These are phyloP conservation scores for Coffea humblotiana DNA, from an alignment of 305 asterid species.

Conservation along the genomic window DNA sequence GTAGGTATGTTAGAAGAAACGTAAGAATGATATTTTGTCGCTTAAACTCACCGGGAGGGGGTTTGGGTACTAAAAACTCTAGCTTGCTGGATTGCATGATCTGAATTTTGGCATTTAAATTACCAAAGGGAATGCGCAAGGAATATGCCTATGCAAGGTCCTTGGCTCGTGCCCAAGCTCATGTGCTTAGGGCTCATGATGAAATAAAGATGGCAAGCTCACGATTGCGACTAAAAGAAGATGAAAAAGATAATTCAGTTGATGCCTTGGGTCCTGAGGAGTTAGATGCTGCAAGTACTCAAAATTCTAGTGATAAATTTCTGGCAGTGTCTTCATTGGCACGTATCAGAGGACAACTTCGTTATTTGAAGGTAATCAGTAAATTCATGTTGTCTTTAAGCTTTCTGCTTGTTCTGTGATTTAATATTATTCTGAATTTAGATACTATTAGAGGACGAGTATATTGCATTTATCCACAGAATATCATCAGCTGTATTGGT, in stretches of 20 bases:
- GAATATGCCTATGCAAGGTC: conserved; percentile 87
- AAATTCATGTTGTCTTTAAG: not conserved
- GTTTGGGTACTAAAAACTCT: not conserved
- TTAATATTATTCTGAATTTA: not conserved
- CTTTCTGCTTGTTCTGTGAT: not conserved
- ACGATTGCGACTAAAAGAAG: conserved; percentile 80
- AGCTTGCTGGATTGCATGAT: not conserved
- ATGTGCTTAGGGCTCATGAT: conserved; percentile 92
- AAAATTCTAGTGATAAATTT: conserved; percentile 88
- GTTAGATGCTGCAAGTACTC: conserved; percentile 74
- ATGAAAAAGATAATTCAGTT: conserved; percentile 70
- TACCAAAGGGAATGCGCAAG: conserved; percentile 82
- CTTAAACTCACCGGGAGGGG: not conserved
- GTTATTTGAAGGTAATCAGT: conserved; percentile 78
- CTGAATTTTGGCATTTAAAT: conserved; percentile 12
- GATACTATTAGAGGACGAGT: not conserved
- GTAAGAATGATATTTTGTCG: not conserved
- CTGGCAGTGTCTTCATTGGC: conserved; percentile 69
- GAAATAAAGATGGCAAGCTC: conserved; percentile 94
- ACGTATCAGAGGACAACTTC: conserved; percentile 89
- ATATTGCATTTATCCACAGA: not conserved
- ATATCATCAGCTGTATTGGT: not conserved
- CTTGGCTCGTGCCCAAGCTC: conserved; percentile 85
- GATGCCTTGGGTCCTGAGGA: conserved; percentile 84
- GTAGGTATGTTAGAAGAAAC: not conserved